Conservation (phyloP, 192 early-diverging fungal species). For the Coemansia sp. region DNA sequence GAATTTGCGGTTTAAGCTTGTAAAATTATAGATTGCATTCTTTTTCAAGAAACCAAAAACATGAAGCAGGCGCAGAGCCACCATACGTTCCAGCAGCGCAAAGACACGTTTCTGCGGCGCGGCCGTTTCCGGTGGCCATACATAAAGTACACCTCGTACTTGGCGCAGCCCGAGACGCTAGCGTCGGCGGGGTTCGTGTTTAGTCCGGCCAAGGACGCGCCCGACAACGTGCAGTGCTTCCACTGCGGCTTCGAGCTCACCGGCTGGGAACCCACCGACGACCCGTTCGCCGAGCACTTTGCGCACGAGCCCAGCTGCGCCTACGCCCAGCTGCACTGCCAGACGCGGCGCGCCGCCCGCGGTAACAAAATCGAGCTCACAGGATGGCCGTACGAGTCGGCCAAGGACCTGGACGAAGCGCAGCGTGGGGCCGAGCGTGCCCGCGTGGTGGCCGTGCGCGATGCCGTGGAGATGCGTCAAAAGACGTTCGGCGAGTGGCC, state of each 20-base stretch:
- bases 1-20: background rate
- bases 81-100: conserved; percentile 36
- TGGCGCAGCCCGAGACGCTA: conserved; percentile 45
- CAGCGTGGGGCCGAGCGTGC: too few relatives aligned
- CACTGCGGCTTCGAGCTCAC: conserved; percentile 48
- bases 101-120: conserved; percentile 46
- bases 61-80: conserved; percentile 23
- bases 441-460: conserved; percentile 15
- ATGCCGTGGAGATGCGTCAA: conserved; percentile 15
- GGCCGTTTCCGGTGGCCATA: conserved; percentile 44
- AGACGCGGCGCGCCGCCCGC: conserved; percentile 11
- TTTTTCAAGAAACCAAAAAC: too few relatives aligned
- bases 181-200: conserved; percentile 52
- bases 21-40: background rate
- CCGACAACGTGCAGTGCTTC: conserved; percentile 52
- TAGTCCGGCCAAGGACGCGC: conserved; percentile 41
- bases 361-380: conserved; percentile 33
- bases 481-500: conserved; percentile 44
- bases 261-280: conserved; percentile 47
- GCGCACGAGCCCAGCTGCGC: conserved; percentile 37
- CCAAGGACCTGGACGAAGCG: background rate
- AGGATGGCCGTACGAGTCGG: conserved; percentile 24
- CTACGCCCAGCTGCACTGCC: conserved; percentile 45
- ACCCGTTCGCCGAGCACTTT: conserved; percentile 51
- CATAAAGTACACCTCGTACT: conserved; percentile 33